A percentile compares a stretch with the other conserved stretches of the same genome.
Evolutionary conservation across 805 yeast species (phyloP).

Genomic region (Candida namnaoensis): DNA sequence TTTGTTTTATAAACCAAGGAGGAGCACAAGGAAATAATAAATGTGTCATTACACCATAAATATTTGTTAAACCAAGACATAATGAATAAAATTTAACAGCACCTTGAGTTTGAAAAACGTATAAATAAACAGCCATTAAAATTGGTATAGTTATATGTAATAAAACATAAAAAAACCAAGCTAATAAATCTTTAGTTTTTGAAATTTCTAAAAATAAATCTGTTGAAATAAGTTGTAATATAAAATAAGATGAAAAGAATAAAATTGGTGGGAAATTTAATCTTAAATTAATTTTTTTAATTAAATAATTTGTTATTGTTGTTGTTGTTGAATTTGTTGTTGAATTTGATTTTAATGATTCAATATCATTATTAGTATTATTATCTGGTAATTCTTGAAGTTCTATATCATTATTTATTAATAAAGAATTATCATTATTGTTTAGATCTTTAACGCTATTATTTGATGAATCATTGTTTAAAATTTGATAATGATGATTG

Average conservation of each 20-base stretch:
- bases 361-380: no score
- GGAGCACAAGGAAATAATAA: constrained; percentile 62
- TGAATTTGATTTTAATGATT: no score
- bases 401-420: no score
- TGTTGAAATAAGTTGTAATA: not conserved
- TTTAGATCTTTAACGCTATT: not conserved
- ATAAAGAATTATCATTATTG: constrained; percentile 14
- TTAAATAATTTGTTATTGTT: not conserved
- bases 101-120: constrained; percentile 62
- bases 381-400: not conserved
- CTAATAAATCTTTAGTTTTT: constrained; percentile 39
- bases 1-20: constrained; percentile 61
- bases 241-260: constrained; percentile 15
- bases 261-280: constrained; percentile 30
- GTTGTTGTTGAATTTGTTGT: not conserved
- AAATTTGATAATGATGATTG: no score
- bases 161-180: constrained; percentile 57
- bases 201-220: constrained; percentile 22
- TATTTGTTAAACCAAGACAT: constrained; percentile 53
- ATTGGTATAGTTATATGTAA: constrained; percentile 56
- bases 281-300: not conserved
- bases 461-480: not conserved
- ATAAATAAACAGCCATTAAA: constrained; percentile 51
- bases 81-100: constrained; percentile 42
- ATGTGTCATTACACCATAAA: constrained; percentile 53